A percentile compares a stretch with the other conserved stretches of the same genome.
Evolutionary conservation across 2,329 filamentous ascomycete genomes (phyloP).

Genomic region (Phaeosphaeriaceae sp.): DNA sequence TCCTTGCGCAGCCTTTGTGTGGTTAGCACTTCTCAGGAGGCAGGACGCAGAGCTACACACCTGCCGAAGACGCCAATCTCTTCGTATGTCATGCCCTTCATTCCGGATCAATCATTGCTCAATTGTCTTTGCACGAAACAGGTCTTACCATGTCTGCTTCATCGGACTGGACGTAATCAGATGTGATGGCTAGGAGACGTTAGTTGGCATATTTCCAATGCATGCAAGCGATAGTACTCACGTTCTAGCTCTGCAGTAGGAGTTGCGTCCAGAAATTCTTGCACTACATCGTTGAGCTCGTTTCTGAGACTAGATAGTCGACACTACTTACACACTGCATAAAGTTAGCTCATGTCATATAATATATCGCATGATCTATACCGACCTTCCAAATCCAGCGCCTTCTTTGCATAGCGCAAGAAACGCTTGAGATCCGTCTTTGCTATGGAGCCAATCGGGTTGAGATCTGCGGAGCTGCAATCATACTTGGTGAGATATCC

Average conservation of each 20-base stretch:
- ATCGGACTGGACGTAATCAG: constrained; percentile 65
- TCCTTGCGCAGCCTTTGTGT: constrained; percentile 55
- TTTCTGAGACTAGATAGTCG: not conserved
- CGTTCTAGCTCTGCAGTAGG: constrained; percentile 62
- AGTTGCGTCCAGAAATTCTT: constrained; percentile 65
- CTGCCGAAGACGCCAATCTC: constrained; percentile 62
- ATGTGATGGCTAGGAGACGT: constrained; percentile 59
- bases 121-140: not conserved
- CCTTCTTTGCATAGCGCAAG: constrained; percentile 62
- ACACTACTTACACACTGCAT: not conserved
- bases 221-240: not conserved
- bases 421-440: constrained; percentile 77
- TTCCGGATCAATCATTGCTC: not conserved
- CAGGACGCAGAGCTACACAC: not conserved
- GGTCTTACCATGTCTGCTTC: constrained; percentile 57
- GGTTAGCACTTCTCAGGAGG: not conserved
- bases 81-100: constrained; percentile 52
- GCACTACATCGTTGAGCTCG: constrained; percentile 59
- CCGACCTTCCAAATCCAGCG: constrained; percentile 59
- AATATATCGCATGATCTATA: not conserved
- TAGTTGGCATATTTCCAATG: too few species aligned
- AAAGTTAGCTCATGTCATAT: not conserved
- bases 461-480: constrained; percentile 56
- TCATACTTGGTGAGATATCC: constrained; percentile 76
- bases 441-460: constrained; percentile 67